Base-by-base conservation (phyloP, 257 asterid genomes). In the Lithospermum erythrorhizon region DNA sequence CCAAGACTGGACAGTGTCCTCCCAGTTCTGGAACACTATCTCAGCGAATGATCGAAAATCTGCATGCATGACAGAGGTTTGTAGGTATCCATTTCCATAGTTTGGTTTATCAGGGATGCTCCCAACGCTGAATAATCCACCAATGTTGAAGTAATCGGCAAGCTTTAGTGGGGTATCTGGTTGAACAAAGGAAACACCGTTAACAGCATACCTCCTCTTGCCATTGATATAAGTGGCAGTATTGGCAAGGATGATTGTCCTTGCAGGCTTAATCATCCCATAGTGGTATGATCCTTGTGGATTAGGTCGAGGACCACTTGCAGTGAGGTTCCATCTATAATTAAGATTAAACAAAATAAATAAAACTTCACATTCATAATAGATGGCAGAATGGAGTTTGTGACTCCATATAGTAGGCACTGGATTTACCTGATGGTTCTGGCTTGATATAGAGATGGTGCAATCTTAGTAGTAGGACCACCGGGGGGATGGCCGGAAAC, bases 241-340 rank as follows among this genome's bases (percentile, higher is more conserved):
- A 82, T 93, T 93, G 41, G 95, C 96, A 68, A 89, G 87, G 56
- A 93, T 68, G 59, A 93, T 84, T 55, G 97, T 93, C 51, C 78
- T 83, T 1, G 83, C 69, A 2, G 90, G 85, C 75, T 84, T 86
- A 83, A 89, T 82, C 87, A 77, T 19, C 45, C 98, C 97, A 16
- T 93, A 93, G 62, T 86, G 98, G 79, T 89, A 93, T 1, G 98
- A 93, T 48, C 98, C 98, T 73, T 93, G 98, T 16, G 98, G 97
- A 58, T 93, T 93, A 3, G 97, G 98, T 64, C 98, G 80, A 8
- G 98, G 97, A n/a, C 91, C 95, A 63, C 94, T 93, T 9, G 98
- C 95, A 5, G 95, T 86, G 59, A 93, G 75, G 63, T 93, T 84
- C 80, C 88, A 73, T 14, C 98, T 88, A 37, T 37, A 89, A 74